Base-by-base conservation (phyloP, 208 protist genomes). In the Crithidia expoeki region DNA sequence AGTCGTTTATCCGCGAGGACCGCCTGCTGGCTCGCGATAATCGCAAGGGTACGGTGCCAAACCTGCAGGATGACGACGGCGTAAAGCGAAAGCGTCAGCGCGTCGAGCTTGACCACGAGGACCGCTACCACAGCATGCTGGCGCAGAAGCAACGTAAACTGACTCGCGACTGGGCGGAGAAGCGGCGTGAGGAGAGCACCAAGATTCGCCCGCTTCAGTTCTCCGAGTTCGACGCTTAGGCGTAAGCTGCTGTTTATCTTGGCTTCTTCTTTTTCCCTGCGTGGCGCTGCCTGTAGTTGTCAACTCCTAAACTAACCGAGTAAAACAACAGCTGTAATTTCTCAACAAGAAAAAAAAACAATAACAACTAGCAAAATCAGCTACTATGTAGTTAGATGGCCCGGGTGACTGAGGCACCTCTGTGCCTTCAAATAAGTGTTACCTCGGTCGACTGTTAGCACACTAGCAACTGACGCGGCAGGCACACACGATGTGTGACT, bases 121-220 rank as follows among this genome's bases (percentile, higher is more conserved):
- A 84, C 44, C 86, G 80, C 42, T 90, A 90, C 40, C 85, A 84
- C 69, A 88, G 86, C 66, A 89, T 86, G 80, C 69, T 88, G 46
- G 70, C 80, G 4, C 86, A 95, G 74, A 93, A 93, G 64, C 90
- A 95, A 56, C 82, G 90, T 27, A 95, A 93, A 64, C 62, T 85
- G 21, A 93, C 90, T 1, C 80, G 87, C 23, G 85, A 95, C 58
- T 93, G 81, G 82, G 83, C 81, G 0, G 87, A 95, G 58, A 88
- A 88, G 68, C 76, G 84, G 36, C 79, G 79, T 25, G 61, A 76
- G 33, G 76, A 88, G 46, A 83, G 64, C 62, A 77, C 81, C 7
- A 77, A 72, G 62, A 88, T 90, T 47, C 85, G 80, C 46, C 80
- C 86, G 17, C 67, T 90, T 6, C 80, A 92, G 66, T 91, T 95